Base-by-base conservation (phyloP, 345 rosid species). In the Populus alba region DNA sequence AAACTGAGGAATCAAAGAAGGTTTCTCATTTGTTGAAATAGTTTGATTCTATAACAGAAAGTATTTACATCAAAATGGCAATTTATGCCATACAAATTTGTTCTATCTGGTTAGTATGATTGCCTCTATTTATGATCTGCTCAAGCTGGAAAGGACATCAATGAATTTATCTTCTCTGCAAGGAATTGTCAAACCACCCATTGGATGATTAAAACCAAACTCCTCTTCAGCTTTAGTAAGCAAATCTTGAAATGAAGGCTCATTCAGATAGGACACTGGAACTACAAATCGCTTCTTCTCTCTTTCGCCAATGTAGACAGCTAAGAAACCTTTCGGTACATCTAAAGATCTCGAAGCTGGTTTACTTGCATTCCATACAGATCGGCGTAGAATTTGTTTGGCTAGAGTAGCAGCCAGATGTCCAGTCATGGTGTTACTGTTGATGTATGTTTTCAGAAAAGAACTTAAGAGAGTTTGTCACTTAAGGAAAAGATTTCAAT, bases 271-370 rank as follows among this genome's bases (percentile, higher is more conserved):
- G 0, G 85, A 82, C 1, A 90, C 20, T 3, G 88, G 89, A 81
- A 87, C 76, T 49, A 82, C 70, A 68, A 77, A 87, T 77, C 88
- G 81, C 80, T 83, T 85, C 78, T 74, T 86, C 37, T 80, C 43
- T 0, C 69, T 81, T 68, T 85, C 84, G 71, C 91, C 89, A 65
- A 83, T 81, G 70, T 86, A 85, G 25, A 89, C 86, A 6, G 86
- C 87, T 27, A 86, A 39, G 81, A 76, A 86, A 0, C 89, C 88
- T 76, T 87, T 86, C 6, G 88, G 90, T 12, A 85, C 88, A 22
- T 37, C 53, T 35, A 59, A 13, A 72, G 39, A 72, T 65, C 27
- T 8, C 59, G 51, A 66, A 22, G 49, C 38, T 20, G n/a, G 55
- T 17, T 49, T 17, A 17, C 22, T 49, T 4, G 55, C 2, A 49